Base-by-base conservation (phyloP, 495 filamentous ascomycete species). In the Aspergillus saccharolyticus region DNA sequence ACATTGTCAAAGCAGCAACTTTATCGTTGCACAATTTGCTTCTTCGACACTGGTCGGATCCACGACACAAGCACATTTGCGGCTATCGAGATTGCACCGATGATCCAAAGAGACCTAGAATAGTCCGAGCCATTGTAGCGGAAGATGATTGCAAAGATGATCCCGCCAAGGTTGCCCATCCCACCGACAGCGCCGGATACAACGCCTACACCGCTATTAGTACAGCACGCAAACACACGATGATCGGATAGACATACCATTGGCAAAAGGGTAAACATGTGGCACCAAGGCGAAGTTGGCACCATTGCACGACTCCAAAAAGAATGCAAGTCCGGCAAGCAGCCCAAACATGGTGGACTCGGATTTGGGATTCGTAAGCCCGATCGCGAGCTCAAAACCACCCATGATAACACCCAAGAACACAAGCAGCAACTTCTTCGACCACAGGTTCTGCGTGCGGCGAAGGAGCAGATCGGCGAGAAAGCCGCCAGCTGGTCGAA, bases 101-200 rank as follows among this genome's bases (percentile, higher is more conserved):
- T 89, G 54, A 93, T 86, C 89, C 89, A 92, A 65, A 94, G 80
- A 9, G 79, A 82, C 65, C 78, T 82, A 2, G 77, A 80, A 57
- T 91, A 96, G 55, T 86, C 65, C 0, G 65, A 76, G 2, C 83
- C 84, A 48, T 80, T 79, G 70, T 91, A 94, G 54, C 91, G 76
- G 77, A 96, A 94, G 58, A 96, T 83, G 52, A 96, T 83, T 17
- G 89, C 85, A 68, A 95, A 96, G 55, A 94, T 76, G 42, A 96
- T 86, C 18, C 91, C 91, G 1, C 91, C 91, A 6, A 96, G 63
- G 59, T 96, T 96, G 2, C 91, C 91, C 14, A 83, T 74, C 0
- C 87, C 91, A 8, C 91, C 91, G 14, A 89, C 86, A 45, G 85
- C 69, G 17, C 91, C 91, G 12, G 85, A 87, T 19, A 96, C 77